Percentiles rank a stretch among this genome's conserved stretches.
Conservation (phyloP, 176 grass and related monocot species). For the Oryza meyeriana region DNA sequence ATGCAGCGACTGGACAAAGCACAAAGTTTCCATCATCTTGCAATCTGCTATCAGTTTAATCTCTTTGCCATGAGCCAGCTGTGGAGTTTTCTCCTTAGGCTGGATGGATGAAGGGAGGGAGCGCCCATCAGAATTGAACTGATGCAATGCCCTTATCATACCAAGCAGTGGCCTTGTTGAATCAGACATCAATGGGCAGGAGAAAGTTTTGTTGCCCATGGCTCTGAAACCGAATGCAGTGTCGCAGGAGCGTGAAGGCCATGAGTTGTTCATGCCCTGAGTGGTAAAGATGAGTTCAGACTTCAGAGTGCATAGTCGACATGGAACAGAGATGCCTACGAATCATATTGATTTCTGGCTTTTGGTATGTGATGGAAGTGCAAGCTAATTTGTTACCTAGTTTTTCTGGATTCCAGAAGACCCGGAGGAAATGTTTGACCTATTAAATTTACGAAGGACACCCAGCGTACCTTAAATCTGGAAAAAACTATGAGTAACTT, state of each 20-base stretch:
- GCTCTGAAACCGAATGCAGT: slow-evolving; percentile 44
- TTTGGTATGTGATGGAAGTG: neutral
- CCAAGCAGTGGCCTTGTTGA: slow-evolving; percentile 33
- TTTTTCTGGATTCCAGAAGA: neutral
- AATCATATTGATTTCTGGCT: neutral
- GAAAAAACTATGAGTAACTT: neutral
- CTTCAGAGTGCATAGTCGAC: neutral
- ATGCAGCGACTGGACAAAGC: slow-evolving; percentile 14
- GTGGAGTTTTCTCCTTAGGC: neutral
- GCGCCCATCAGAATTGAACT: neutral
- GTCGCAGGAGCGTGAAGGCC: slow-evolving; percentile 35
- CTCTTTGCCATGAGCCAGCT: slow-evolving; percentile 5
- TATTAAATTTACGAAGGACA: neutral
- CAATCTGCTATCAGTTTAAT: slow-evolving; percentile 28
- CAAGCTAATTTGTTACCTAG: neutral
- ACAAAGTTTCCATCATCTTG: slow-evolving; percentile 24
- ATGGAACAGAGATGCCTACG: neutral
- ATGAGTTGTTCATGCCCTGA: neutral
- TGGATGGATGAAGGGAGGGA: neutral
- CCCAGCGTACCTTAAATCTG: neutral
- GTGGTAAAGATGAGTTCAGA: neutral
- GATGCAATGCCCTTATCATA: slow-evolving; percentile 7
- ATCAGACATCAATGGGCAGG: slow-evolving; percentile 42
- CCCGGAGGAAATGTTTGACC: neutral
- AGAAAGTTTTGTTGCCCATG: slow-evolving; percentile 3